phyloP scores from a whole-genome alignment of 1,284 basidiomycete genomes.

The Austroboletus rostrupii region DNA sequence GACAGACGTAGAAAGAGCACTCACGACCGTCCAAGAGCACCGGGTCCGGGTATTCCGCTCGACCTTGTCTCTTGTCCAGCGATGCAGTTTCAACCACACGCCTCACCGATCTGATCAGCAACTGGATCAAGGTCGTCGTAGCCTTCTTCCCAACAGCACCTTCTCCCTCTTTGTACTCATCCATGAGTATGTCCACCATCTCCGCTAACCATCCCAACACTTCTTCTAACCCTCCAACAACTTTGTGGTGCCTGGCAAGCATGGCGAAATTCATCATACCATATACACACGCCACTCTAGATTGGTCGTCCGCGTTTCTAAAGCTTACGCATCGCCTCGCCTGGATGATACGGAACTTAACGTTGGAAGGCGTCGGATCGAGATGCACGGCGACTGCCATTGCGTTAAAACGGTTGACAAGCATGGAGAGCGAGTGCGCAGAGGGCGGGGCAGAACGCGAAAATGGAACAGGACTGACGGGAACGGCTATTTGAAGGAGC shows the following conservation, averaged over 20 bases:
- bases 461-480: slow-evolving; percentile 70
- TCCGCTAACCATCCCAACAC: slow-evolving; percentile 68
- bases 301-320: slow-evolving; percentile 61
- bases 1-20: slow-evolving; percentile 24
- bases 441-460: slow-evolving; percentile 52
- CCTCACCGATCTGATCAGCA: slow-evolving; percentile 60
- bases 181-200: slow-evolving; percentile 55
- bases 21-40: slow-evolving; percentile 56
- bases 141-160: slow-evolving; percentile 11
- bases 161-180: slow-evolving; percentile 46
- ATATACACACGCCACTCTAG: slow-evolving; percentile 71
- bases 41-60: slow-evolving; percentile 61
- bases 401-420: slow-evolving; percentile 84
- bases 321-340: slow-evolving; percentile 72
- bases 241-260: slow-evolving; percentile 57
- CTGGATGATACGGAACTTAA: slow-evolving; percentile 53
- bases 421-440: slow-evolving; percentile 65
- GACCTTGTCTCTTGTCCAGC: slow-evolving; percentile 31
- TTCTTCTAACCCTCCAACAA: slow-evolving; percentile 46
- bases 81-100: slow-evolving; percentile 55
- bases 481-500: slow-evolving; percentile 75
- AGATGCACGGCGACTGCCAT: slow-evolving; percentile 77
- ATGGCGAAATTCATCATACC: slow-evolving; percentile 76
- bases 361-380: slow-evolving; percentile 50
- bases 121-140: slow-evolving; percentile 38